phyloP scores from a whole-genome alignment of 2,329 filamentous ascomycete genomes.

The Huntiella moniliformis region DNA sequence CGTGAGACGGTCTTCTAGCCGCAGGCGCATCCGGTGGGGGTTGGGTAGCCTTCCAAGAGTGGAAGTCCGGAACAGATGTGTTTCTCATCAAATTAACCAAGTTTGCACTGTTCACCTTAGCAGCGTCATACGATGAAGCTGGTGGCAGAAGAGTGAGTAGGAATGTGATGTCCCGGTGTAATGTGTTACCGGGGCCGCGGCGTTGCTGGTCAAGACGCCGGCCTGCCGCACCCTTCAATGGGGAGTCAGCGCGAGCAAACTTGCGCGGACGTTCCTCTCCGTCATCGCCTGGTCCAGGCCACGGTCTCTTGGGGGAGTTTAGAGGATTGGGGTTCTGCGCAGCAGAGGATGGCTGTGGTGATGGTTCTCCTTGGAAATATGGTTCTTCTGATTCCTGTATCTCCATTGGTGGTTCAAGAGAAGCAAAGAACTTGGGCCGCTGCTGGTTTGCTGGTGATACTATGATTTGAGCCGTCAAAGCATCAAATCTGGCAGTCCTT shows the following conservation, averaged over 20 bases:
- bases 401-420: constrained; percentile 32
- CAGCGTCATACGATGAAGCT: constrained; percentile 19
- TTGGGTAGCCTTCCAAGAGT: constrained; percentile 29
- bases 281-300: constrained; percentile 40
- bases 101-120: constrained; percentile 34
- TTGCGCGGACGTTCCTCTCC: constrained; percentile 66
- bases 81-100: constrained; percentile 54
- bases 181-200: constrained; percentile 42
- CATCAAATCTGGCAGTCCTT: constrained; percentile 46
- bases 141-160: constrained; percentile 56
- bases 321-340: constrained; percentile 26
- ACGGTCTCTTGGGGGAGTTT: constrained; percentile 42
- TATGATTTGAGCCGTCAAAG: constrained; percentile 61
- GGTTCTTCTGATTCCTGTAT: constrained; percentile 23
- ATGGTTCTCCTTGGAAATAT: constrained; percentile 17
- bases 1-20: constrained; percentile 13
- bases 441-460: constrained; percentile 67
- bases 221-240: constrained; percentile 76
- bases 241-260: constrained; percentile 72
- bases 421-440: constrained; percentile 40
- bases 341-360: constrained; percentile 18
- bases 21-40: constrained; percentile 14
- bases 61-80: constrained; percentile 44
- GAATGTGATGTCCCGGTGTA: constrained; percentile 52
- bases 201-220: constrained; percentile 66